Conservation (phyloP, 2,329 filamentous ascomycete species). For the Aspergillus bombycis region DNA sequence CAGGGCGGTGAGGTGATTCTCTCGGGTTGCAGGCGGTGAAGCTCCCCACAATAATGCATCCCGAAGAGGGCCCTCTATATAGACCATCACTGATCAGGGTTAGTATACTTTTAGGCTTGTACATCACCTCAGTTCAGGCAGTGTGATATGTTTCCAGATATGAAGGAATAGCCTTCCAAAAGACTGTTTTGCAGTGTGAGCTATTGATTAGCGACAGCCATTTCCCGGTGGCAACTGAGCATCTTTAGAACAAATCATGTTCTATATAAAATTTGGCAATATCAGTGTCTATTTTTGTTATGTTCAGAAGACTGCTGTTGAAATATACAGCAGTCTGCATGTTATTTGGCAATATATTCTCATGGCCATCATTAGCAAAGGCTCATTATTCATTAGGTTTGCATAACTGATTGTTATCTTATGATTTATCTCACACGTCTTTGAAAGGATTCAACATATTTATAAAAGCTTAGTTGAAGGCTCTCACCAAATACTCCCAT, state of each 20-base stretch:
- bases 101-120: not conserved
- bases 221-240: not conserved
- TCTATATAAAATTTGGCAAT: not conserved
- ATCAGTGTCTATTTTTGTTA: not conserved
- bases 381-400: not conserved
- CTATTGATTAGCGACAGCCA: not conserved
- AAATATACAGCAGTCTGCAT: not conserved
- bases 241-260: not conserved
- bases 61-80: not conserved
- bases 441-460: too few relatives aligned
- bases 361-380: not conserved
- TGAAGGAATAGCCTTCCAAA: not conserved
- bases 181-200: not conserved
- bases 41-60: conserved; percentile 2
- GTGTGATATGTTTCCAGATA: not conserved
- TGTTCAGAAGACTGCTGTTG: not conserved
- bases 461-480: too few relatives aligned
- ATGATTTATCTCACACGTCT: too few relatives aligned
- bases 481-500: too few relatives aligned
- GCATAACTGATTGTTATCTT: not conserved
- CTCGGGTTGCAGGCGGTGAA: not conserved
- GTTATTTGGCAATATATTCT: not conserved
- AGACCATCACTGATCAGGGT: conserved; percentile 1
- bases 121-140: not conserved
- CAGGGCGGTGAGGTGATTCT: not conserved